These are phyloP conservation scores for Saccharata proteae DNA, from an alignment of 2,329 filamentous ascomycete genomes.

Conservation along the genomic window DNA sequence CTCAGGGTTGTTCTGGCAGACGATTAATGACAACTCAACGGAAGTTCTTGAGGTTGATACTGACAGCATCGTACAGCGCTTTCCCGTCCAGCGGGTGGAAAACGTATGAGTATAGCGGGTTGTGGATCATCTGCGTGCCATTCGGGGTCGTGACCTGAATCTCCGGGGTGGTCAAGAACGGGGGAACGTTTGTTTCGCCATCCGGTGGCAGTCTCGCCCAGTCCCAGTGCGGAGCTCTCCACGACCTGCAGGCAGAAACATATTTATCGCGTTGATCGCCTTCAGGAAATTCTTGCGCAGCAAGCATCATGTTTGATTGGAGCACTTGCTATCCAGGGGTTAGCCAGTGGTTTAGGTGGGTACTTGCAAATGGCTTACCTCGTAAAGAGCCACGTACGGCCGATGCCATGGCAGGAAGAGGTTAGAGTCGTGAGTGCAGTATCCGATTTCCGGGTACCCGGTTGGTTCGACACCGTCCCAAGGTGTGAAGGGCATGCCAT, in stretches of 20 bases:
- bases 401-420: conserved; percentile 77
- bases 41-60: conserved; percentile 15
- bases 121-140: conserved; percentile 27
- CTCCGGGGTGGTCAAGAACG: conserved; percentile 26
- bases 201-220: conserved; percentile 29
- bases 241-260: conserved; percentile 26
- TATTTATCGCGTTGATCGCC: conserved; percentile 25
- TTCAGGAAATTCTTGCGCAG: conserved; percentile 29
- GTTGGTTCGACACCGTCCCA: conserved; percentile 42
- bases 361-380: conserved; percentile 28
- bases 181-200: conserved; percentile 11
- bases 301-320: conserved; percentile 27
- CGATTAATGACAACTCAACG: neutral
- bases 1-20: neutral
- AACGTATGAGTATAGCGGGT: conserved; percentile 35
- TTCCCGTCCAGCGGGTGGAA: conserved; percentile 43
- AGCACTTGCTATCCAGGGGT: conserved; percentile 26
- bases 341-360: neutral
- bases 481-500: conserved; percentile 55
- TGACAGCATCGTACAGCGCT: conserved; percentile 48
- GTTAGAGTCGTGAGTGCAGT: conserved; percentile 64
- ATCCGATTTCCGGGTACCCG: conserved; percentile 50
- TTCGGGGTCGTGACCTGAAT: conserved; percentile 32
- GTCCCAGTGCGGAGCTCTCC: conserved; percentile 37
- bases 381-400: conserved; percentile 56